Conservation (phyloP, 257 asterid species). For the Fraxinus quadrangulata region DNA sequence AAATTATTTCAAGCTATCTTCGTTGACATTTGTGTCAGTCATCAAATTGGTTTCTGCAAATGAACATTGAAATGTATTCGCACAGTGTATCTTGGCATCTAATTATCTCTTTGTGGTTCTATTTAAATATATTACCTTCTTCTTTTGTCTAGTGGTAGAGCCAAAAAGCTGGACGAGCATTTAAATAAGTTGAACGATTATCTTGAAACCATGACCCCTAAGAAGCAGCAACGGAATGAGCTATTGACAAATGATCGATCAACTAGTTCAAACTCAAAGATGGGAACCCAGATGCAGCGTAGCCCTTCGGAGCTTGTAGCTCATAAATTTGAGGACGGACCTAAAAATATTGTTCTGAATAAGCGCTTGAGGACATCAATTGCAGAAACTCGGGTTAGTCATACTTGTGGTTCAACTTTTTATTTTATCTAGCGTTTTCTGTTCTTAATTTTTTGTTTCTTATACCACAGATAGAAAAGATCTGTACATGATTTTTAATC, state of each 20-base stretch:
- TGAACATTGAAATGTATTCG: conserved; percentile 7
- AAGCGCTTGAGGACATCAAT: conserved; percentile 88
- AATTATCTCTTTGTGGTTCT: background rate
- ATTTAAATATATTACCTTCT: conserved; percentile 27
- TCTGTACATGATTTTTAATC: background rate
- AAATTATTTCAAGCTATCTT: background rate
- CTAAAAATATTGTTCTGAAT: conserved; percentile 71
- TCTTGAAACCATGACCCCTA: conserved; percentile 51
- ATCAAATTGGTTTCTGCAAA: conserved; percentile 9
- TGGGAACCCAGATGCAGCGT: conserved; percentile 71
- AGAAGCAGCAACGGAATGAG: conserved; percentile 80
- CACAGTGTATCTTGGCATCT: conserved; percentile 1
- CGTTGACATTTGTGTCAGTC: background rate
- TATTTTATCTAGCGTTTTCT: conserved; percentile 22
- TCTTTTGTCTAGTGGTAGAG: conserved; percentile 71
- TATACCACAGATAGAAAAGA: background rate
- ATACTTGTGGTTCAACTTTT: conserved; percentile 22
- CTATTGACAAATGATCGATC: conserved; percentile 68
- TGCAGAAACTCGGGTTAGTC: conserved; percentile 87
- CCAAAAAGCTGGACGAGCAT: conserved; percentile 68
- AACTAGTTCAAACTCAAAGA: conserved; percentile 63
- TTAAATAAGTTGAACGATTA: conserved; percentile 64
- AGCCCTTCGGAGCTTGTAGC: conserved; percentile 58
- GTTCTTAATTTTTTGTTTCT: conserved; percentile 9
- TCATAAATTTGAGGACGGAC: conserved; percentile 74